Evolutionary conservation across 148 eudicot genomes (phyloP), one percentile per base, ranked within the genome.

Genomic region (Pharnaceum exiguum): DNA sequence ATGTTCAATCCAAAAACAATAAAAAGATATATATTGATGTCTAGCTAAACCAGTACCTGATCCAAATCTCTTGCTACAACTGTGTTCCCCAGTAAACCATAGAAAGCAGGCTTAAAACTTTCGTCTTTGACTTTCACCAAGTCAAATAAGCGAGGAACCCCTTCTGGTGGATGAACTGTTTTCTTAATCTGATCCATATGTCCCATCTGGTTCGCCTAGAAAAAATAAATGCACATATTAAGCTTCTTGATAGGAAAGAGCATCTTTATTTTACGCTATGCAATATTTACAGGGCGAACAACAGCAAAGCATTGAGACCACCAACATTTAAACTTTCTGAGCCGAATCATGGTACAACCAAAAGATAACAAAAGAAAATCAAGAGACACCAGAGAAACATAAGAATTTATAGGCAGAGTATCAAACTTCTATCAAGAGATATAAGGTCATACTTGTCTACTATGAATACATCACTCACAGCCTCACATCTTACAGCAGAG

Each of bases 91-190:
- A 94, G 17, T 51, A 88, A 83, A 55, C 86, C 95, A 72, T 63
- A 94, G 70, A 94, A 94, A 40, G 89, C 96, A 55, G 77, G 87
- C 63, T 82, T 94, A 75, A 94, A 72, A 67, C 87, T 78, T 71
- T 84, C 91, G 73, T 94, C 89, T 62, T 77, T 79, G 49, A 89
- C 95, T 60, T 77, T 78, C 18, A 94, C 69, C 68, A 94, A 73
- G 67, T 94, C 99, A 70, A 81, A 94, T 27, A 94, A 91, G 40
- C 99, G 90, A 37, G 85, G 91, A 69, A 86, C 96, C 45, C 89
- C 85, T 67, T 83, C 96, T 46, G 96, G 96, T 13, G 99, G 71
- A 57, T 60, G 70, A 33, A 84, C 80, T 75, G 74, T 83, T 74
- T 79, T 85, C 75, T 71, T 85, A 57, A 94, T 31, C 63, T 79